Conservation (phyloP, 192 early-diverging fungal genomes). For the Podila horticola region DNA sequence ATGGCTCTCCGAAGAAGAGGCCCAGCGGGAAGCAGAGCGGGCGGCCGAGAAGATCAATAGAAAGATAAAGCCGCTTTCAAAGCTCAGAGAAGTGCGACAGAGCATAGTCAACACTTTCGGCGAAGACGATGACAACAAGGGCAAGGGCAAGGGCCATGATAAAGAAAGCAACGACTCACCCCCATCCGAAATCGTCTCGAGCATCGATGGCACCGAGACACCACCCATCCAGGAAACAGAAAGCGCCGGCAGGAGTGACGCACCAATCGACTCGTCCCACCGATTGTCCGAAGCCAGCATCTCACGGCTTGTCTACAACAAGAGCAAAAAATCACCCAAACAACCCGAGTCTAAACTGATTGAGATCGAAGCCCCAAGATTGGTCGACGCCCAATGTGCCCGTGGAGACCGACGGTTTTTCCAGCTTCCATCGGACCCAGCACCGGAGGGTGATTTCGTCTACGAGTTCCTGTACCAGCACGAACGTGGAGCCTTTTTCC, state of each 20-base stretch:
- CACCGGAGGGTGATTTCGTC: conserved; percentile 38
- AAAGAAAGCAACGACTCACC: background rate
- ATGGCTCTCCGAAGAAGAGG: conserved; percentile 13
- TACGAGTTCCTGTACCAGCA: conserved; percentile 50
- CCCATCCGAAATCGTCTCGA: background rate
- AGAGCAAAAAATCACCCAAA: conserved; percentile 9
- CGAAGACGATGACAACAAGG: background rate
- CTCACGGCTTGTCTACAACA: background rate
- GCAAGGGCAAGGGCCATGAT: background rate
- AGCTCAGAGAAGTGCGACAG: conserved; percentile 8
- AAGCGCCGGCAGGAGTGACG: background rate
- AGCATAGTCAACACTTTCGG: background rate
- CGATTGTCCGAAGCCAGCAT: background rate
- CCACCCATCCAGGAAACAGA: background rate
- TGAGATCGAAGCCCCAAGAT: conserved; percentile 12
- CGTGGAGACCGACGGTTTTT: conserved; percentile 31
- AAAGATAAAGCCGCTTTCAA: conserved; percentile 22
- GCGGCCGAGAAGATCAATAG: conserved; percentile 28
- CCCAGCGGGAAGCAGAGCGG: conserved; percentile 16
- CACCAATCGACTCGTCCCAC: background rate
- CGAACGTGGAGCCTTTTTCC: conserved; percentile 39
- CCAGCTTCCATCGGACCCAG: conserved; percentile 13
- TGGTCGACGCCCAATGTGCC: conserved; percentile 19
- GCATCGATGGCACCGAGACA: background rate
- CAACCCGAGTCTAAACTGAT: conserved; percentile 2